Conservation (phyloP, 345 rosid genomes). For the Linum usitatissimum region DNA sequence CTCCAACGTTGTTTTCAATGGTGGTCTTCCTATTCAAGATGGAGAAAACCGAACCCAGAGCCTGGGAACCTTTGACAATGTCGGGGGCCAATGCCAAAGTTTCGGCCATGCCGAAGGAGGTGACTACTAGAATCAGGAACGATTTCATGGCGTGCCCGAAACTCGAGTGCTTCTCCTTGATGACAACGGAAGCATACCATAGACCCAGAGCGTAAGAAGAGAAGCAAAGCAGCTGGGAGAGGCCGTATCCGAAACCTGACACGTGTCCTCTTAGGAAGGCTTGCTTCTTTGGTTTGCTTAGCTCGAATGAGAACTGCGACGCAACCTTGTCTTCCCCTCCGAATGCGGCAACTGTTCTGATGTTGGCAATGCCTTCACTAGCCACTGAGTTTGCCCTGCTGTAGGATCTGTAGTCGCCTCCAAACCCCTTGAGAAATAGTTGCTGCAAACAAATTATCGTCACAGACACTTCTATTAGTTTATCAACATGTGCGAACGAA, state of each 20-base stretch:
- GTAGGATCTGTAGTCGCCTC: constrained; percentile 59
- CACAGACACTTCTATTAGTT: background rate
- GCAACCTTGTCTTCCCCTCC: constrained; percentile 52
- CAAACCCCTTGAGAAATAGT: constrained; percentile 72
- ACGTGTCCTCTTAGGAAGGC: constrained; percentile 57
- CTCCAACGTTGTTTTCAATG: constrained; percentile 33
- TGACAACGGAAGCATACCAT: constrained; percentile 67
- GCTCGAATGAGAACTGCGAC: constrained; percentile 39
- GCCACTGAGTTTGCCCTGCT: constrained; percentile 56
- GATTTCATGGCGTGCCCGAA: constrained; percentile 50
- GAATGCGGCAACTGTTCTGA: constrained; percentile 64
- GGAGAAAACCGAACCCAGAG: constrained; percentile 55
- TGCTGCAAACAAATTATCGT: constrained; percentile 30
- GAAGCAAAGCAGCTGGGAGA: constrained; percentile 47
- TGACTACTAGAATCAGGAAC: constrained; percentile 58
- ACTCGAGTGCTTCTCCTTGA: constrained; percentile 35
- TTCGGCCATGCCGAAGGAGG: constrained; percentile 58
- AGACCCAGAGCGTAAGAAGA: constrained; percentile 78
- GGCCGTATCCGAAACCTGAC: constrained; percentile 66
- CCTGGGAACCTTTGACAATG: constrained; percentile 80
- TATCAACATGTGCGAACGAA: too few relatives aligned
- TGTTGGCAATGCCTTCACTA: constrained; percentile 61
- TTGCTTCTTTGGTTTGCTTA: constrained; percentile 48
- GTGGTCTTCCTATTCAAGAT: constrained; percentile 46
- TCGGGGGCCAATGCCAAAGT: constrained; percentile 82